These are phyloP conservation scores for Primulina eburnea DNA, from an alignment of 257 asterid genomes.

Conservation along the genomic window DNA sequence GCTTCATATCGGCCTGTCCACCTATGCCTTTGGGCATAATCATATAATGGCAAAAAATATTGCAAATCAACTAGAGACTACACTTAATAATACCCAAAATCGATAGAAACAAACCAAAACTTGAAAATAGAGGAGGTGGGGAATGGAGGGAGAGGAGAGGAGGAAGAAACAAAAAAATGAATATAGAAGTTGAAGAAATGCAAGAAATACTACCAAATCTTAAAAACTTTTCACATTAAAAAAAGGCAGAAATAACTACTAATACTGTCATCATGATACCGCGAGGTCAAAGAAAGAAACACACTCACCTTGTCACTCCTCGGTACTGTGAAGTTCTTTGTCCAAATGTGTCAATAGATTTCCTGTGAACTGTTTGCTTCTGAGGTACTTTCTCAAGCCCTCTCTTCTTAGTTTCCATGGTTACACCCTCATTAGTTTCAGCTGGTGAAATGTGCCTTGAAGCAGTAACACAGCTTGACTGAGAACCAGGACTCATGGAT, in stretches of 20 bases:
- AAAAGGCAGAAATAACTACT: background rate
- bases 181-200: background rate
- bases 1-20: constrained; percentile 63
- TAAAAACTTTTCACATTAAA: background rate
- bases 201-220: background rate
- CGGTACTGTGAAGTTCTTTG: constrained; percentile 97
- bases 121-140: constrained; percentile 30
- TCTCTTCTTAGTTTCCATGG: constrained; percentile 67
- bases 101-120: constrained; percentile 30
- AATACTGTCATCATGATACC: constrained; percentile 14
- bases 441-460: constrained; percentile 53
- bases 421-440: constrained; percentile 39
- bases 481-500: constrained; percentile 88
- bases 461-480: constrained; percentile 70
- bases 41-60: background rate
- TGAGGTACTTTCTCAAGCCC: constrained; percentile 40
- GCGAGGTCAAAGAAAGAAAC: background rate
- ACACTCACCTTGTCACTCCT: constrained; percentile 79
- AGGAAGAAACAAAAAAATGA: background rate
- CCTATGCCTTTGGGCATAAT: constrained; percentile 36
- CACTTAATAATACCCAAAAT: background rate
- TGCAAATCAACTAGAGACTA: background rate
- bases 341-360: constrained; percentile 92
- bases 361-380: constrained; percentile 76
- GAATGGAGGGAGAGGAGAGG: background rate